phyloP scores from a whole-genome alignment of 2,329 filamentous ascomycete species.

The Pyrenochaeta sp. region DNA sequence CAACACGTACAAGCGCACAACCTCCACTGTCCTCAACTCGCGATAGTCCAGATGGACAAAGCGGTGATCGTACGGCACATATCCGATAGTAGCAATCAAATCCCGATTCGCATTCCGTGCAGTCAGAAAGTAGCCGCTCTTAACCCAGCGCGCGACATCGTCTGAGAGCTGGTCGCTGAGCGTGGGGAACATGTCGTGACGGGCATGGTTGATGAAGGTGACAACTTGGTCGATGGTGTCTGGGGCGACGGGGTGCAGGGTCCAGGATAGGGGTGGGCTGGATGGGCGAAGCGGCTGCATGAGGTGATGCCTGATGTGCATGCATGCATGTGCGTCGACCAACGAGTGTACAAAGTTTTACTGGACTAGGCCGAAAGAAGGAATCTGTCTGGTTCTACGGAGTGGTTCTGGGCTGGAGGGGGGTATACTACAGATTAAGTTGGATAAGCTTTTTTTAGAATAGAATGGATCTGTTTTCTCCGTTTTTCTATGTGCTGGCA shows the following conservation, averaged over 20 bases:
- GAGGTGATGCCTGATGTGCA: not conserved
- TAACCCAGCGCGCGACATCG: slow-evolving; percentile 5
- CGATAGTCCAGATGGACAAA: slow-evolving; percentile 2
- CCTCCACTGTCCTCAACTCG: slow-evolving; percentile 11
- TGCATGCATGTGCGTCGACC: not conserved
- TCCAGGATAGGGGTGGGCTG: slow-evolving; percentile 3
- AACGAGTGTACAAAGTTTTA: not conserved
- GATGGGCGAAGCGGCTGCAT: slow-evolving; percentile 1
- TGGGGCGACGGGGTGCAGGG: slow-evolving; percentile 5
- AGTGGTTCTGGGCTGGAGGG: too few relatives aligned
- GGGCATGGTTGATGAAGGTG: slow-evolving; percentile 14
- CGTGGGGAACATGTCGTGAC: slow-evolving; percentile 12
- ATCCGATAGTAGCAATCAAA: slow-evolving; percentile 11
- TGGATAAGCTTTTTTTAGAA: too few relatives aligned
- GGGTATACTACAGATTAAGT: too few relatives aligned
- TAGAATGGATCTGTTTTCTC: too few relatives aligned
- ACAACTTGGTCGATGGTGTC: slow-evolving; percentile 1
- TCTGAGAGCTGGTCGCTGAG: slow-evolving; percentile 2
- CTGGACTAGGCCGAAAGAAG: not conserved
- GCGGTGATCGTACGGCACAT: slow-evolving; percentile 10
- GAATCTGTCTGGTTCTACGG: not conserved
- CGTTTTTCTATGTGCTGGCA: too few relatives aligned
- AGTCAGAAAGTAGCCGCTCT: slow-evolving; percentile 7
- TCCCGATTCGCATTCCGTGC: not conserved
- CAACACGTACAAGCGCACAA: slow-evolving; percentile 19